phyloP scores from a whole-genome alignment of 1,139 yeast genomes.

The Lodderomyces jiufengensis region DNA sequence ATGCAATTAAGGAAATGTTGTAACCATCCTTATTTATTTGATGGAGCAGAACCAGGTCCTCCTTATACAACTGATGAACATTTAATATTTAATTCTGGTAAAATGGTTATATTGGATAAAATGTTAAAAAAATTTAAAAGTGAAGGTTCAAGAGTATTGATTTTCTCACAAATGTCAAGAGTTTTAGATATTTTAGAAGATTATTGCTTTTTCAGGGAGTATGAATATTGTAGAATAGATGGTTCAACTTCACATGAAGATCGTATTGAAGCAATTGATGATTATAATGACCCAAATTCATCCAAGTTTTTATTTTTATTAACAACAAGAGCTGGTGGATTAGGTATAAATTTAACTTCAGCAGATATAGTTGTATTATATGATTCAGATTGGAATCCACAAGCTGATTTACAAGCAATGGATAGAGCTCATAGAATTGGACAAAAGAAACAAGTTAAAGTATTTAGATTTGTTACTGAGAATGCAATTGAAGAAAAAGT shows the following conservation, averaged over 20 bases:
- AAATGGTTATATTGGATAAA: slow-evolving; percentile 85
- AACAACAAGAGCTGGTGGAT: slow-evolving; percentile 98
- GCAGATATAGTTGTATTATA: slow-evolving; percentile 89
- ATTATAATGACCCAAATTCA: slow-evolving; percentile 78
- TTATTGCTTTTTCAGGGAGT: slow-evolving; percentile 80
- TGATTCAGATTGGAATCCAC: slow-evolving; percentile 99
- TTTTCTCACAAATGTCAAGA: slow-evolving; percentile 94
- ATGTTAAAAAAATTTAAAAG: slow-evolving; percentile 65
- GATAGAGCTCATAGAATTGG: slow-evolving; percentile 98
- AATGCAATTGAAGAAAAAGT: slow-evolving; percentile 97
- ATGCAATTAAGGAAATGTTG: slow-evolving; percentile 97
- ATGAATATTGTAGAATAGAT: slow-evolving; percentile 87
- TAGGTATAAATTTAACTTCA: slow-evolving; percentile 89
- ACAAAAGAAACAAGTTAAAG: slow-evolving; percentile 92
- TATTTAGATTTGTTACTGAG: slow-evolving; percentile 88
- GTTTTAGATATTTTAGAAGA: slow-evolving; percentile 89
- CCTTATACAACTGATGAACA: slow-evolving; percentile 97
- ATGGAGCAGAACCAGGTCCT: slow-evolving; percentile 99
- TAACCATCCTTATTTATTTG: slow-evolving; percentile 93
- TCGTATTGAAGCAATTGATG: slow-evolving; percentile 88
- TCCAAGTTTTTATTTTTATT: slow-evolving; percentile 80
- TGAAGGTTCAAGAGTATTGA: slow-evolving; percentile 85
- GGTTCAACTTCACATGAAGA: slow-evolving; percentile 95
- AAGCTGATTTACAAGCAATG: slow-evolving; percentile 98
- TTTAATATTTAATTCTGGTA: slow-evolving; percentile 80